phyloP scores from a whole-genome alignment of 2,329 filamentous ascomycete genomes.

The Helicocarpus griseus region DNA sequence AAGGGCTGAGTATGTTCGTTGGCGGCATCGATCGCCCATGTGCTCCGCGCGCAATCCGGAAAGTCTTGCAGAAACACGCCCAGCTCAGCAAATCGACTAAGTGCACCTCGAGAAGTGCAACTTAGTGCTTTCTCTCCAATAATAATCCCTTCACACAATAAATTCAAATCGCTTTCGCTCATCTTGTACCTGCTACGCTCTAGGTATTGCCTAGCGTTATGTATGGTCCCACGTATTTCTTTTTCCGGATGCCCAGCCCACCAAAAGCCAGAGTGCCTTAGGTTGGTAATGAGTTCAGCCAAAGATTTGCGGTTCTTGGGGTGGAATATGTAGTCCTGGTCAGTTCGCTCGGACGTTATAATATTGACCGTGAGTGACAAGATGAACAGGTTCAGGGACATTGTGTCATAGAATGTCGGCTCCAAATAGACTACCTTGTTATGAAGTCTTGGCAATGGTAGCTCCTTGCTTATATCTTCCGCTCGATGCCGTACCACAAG shows the following conservation, averaged over 20 bases:
- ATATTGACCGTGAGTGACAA: conserved; percentile 79
- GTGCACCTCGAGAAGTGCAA: conserved; percentile 55
- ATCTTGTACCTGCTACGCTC: conserved; percentile 51
- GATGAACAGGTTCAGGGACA: conserved; percentile 75
- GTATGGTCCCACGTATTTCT: conserved; percentile 53
- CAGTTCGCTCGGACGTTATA: conserved; percentile 74
- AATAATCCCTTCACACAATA: conserved; percentile 56
- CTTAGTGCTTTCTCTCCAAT: conserved; percentile 51
- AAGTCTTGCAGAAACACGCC: conserved; percentile 63
- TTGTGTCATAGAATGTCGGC: conserved; percentile 73
- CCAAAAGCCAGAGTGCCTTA: conserved; percentile 78
- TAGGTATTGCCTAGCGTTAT: conserved; percentile 60
- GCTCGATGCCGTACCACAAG: conserved; percentile 73
- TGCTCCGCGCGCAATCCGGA: conserved; percentile 47
- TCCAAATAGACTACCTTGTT: conserved; percentile 65
- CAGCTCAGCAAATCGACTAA: conserved; percentile 65
- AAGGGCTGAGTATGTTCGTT: conserved; percentile 35
- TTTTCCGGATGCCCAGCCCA: conserved; percentile 62
- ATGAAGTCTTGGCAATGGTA: conserved; percentile 59
- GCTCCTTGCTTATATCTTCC: conserved; percentile 56
- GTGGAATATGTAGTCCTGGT: conserved; percentile 84
- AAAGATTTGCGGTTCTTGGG: conserved; percentile 59
- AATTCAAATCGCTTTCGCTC: conserved; percentile 47
- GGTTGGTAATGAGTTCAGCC: conserved; percentile 60
- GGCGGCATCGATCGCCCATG: conserved; percentile 57